A percentile compares a stretch with the other conserved stretches of the same genome.
These are phyloP conservation scores for Yarrowia deformans DNA, from an alignment of 805 yeast genomes.

Conservation along the genomic window DNA sequence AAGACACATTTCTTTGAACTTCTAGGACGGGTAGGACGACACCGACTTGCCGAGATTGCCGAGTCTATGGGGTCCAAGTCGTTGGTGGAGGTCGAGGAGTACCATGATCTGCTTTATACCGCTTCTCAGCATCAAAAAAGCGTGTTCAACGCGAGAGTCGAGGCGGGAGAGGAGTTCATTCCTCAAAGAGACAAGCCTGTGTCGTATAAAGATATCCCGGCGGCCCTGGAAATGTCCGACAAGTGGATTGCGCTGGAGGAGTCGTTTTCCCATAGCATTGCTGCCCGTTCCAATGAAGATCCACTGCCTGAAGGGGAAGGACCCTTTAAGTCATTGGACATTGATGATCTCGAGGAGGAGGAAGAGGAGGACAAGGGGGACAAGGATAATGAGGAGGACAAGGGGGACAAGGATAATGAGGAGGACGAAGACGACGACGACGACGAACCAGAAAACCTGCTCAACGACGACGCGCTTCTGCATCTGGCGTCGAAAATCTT, in stretches of 20 bases:
- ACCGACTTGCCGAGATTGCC: conserved; percentile 44
- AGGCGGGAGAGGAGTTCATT: not conserved
- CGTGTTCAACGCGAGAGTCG: not conserved
- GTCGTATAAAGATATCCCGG: conserved; percentile 43
- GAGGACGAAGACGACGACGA: not conserved
- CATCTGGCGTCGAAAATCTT: not conserved
- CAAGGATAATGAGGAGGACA: not conserved
- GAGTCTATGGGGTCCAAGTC: conserved; percentile 43
- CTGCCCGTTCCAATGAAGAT: too few relatives aligned
- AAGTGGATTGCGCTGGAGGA: conserved; percentile 44
- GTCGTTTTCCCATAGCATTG: not conserved
- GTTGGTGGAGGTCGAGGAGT: conserved; percentile 45
- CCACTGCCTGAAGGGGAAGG: not conserved
- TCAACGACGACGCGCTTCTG: not conserved
- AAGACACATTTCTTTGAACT: conserved; percentile 44
- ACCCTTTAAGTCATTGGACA: not conserved
- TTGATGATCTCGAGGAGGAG: not conserved
- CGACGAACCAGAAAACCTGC: not conserved
- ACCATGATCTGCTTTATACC: conserved; percentile 43
- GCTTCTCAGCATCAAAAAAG: conserved; percentile 35
- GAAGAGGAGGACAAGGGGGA: not conserved
- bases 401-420: too few relatives aligned
- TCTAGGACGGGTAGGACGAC: conserved; percentile 45
- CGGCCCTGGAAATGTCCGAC: conserved; percentile 45
- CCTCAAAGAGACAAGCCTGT: not conserved